Percentiles rank a stretch among this genome's conserved stretches.
Evolutionary conservation across 345 rosid species (phyloP).

Genomic region (Salix caprea): DNA sequence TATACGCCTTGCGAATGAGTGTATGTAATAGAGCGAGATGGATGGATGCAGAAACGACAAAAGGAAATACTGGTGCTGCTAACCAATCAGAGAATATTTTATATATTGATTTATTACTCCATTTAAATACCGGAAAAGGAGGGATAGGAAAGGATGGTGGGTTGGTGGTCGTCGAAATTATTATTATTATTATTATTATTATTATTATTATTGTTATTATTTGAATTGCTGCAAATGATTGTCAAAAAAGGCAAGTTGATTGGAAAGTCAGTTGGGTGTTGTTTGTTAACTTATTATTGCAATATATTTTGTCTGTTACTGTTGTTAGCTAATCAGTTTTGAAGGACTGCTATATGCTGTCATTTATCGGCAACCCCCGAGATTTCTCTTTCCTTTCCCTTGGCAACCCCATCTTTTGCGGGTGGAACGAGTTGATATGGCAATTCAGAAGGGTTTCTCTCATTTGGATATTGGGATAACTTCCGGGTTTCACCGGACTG

Average conservation of each 20-base stretch:
- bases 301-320: neutral
- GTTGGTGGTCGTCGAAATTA: too few relatives aligned
- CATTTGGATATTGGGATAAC: neutral
- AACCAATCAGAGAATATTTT: neutral
- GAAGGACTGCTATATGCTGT: too few relatives aligned
- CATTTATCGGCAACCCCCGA: too few relatives aligned
- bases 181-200: too few relatives aligned
- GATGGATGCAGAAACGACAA: neutral
- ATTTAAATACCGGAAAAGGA: neutral
- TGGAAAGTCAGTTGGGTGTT: neutral
- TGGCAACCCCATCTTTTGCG: too few relatives aligned
- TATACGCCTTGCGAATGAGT: neutral
- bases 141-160: neutral
- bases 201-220: too few relatives aligned
- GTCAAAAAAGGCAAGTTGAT: neutral
- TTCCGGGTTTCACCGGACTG: too few relatives aligned
- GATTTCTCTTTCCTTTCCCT: neutral
- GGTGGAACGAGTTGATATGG: neutral
- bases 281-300: neutral
- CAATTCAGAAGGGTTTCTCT: too few relatives aligned
- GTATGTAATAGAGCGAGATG: neutral
- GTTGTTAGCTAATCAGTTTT: neutral
- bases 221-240: too few relatives aligned
- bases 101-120: neutral
- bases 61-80: neutral